A percentile compares a stretch with the other conserved stretches of the same genome.
Conservation (phyloP, 2,329 filamentous ascomycete genomes). For the Zymoseptoria tritici region DNA sequence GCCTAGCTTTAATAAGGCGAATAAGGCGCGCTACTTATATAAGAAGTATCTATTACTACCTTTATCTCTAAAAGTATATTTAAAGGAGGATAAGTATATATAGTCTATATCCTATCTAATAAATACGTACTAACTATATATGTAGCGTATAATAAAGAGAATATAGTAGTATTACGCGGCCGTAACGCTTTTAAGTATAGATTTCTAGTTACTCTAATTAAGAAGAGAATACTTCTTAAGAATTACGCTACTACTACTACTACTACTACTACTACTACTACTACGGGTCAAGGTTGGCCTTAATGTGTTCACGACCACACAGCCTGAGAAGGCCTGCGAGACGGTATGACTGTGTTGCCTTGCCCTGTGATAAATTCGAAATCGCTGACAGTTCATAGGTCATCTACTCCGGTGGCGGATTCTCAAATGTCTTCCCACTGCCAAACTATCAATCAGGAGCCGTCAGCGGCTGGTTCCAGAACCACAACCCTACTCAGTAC, state of each 20-base stretch:
- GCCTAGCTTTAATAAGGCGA: no score
- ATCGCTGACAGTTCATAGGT: neutral
- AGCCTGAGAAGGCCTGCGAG: constrained; percentile 35
- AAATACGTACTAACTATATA: no score
- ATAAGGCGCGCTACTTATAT: no score
- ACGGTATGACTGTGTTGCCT: constrained; percentile 14
- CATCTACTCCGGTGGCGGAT: constrained; percentile 35
- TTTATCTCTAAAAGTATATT: constrained; percentile 28
- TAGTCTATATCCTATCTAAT: no score
- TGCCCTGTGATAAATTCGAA: neutral
- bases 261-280: constrained; percentile 3
- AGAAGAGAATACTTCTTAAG: constrained; percentile 1
- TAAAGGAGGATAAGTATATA: no score
- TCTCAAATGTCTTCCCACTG: constrained; percentile 40
- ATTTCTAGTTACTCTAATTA: no score
- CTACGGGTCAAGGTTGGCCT: constrained; percentile 13
- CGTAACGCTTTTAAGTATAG: no score
- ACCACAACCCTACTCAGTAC: constrained; percentile 29
- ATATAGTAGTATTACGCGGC: no score
- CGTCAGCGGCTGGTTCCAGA: constrained; percentile 35
- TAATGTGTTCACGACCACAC: constrained; percentile 17
- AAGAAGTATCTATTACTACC: no score
- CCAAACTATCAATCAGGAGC: constrained; percentile 42
- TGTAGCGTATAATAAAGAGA: no score
- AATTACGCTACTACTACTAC: constrained; percentile 7